Percentiles rank a stretch among this genome's conserved stretches.
Conservation (phyloP, 495 filamentous ascomycete genomes). For the Lasiosphaeriaceae sp. region DNA sequence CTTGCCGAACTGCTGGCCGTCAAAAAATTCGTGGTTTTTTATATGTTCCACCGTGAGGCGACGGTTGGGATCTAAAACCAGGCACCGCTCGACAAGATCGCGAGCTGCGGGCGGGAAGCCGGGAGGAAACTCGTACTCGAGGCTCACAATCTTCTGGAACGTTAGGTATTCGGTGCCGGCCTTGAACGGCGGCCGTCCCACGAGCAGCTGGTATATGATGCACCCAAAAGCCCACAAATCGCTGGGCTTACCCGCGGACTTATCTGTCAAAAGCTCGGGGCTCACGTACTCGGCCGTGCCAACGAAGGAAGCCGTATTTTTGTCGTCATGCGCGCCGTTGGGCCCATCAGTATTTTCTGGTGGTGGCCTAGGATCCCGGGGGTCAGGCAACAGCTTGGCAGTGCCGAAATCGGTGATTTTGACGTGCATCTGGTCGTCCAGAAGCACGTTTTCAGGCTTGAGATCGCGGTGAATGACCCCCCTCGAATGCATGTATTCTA, state of each 20-base stretch:
- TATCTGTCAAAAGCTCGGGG: constrained; percentile 89
- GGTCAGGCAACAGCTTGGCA: constrained; percentile 80
- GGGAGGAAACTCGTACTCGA: constrained; percentile 90
- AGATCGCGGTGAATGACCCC: constrained; percentile 96
- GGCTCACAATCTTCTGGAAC: constrained; percentile 93
- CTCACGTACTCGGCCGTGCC: constrained; percentile 99
- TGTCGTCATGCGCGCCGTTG: constrained; percentile 57
- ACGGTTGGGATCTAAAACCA: constrained; percentile 84
- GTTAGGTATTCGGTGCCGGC: constrained; percentile 95
- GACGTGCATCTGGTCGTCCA: constrained; percentile 93
- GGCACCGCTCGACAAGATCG: constrained; percentile 86
- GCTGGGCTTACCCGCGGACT: constrained; percentile 95
- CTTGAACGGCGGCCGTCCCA: constrained; percentile 94
- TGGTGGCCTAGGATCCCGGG: constrained; percentile 52
- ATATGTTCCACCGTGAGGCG: constrained; percentile 94
- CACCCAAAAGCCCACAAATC: constrained; percentile 99
- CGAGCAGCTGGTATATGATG: constrained; percentile 94
- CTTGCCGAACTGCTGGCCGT: constrained; percentile 81
- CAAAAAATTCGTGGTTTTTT: constrained; percentile 95
- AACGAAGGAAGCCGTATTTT: constrained; percentile 89
- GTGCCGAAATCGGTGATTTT: constrained; percentile 99
- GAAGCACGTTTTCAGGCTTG: constrained; percentile 94
- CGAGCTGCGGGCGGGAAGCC: constrained; percentile 86
- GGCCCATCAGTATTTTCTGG: constrained; percentile 34
- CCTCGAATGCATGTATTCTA: constrained; percentile 96